These are phyloP conservation scores for Kuraishia floccosa DNA, from an alignment of 805 yeast species.

Conservation along the genomic window DNA sequence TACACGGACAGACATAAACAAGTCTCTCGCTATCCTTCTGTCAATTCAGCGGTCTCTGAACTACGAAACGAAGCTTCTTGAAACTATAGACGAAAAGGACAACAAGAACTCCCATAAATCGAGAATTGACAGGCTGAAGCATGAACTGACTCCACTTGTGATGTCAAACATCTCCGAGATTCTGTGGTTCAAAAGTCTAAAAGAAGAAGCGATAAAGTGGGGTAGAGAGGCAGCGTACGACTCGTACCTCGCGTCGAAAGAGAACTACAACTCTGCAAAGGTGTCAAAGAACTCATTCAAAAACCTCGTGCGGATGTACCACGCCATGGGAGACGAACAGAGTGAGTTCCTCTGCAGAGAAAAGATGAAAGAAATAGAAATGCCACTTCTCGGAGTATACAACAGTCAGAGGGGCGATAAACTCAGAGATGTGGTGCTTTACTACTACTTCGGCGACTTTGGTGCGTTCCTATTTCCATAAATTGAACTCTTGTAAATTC, in stretches of 20 bases:
- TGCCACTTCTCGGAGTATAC: slow-evolving; percentile 18
- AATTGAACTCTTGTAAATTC: too few species aligned
- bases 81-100: slow-evolving; percentile 1
- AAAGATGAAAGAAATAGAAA: slow-evolving; percentile 14
- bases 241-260: slow-evolving; percentile 16
- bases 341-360: slow-evolving; percentile 12
- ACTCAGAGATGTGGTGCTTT: slow-evolving; percentile 19
- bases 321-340: slow-evolving; percentile 15
- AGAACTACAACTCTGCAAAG: slow-evolving; percentile 23
- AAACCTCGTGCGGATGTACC: slow-evolving; percentile 23
- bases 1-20: slow-evolving; percentile 11
- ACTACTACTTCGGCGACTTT: slow-evolving; percentile 22
- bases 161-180: slow-evolving; percentile 31
- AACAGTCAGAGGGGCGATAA: slow-evolving; percentile 3
- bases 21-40: slow-evolving; percentile 23
- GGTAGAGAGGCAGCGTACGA: slow-evolving; percentile 25
- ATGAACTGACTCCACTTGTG: slow-evolving; percentile 22
- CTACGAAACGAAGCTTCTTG: slow-evolving; percentile 10
- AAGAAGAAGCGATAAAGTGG: slow-evolving; percentile 24
- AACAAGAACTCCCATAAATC: slow-evolving; percentile 7
- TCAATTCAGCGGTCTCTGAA: slow-evolving; percentile 20
- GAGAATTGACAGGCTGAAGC: slow-evolving; percentile 13
- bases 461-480: slow-evolving; percentile 21
- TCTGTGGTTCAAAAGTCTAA: slow-evolving; percentile 21
- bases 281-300: slow-evolving; percentile 23